Conservation (phyloP, 116 monocot species). For the Papilionanthe hybrid region DNA sequence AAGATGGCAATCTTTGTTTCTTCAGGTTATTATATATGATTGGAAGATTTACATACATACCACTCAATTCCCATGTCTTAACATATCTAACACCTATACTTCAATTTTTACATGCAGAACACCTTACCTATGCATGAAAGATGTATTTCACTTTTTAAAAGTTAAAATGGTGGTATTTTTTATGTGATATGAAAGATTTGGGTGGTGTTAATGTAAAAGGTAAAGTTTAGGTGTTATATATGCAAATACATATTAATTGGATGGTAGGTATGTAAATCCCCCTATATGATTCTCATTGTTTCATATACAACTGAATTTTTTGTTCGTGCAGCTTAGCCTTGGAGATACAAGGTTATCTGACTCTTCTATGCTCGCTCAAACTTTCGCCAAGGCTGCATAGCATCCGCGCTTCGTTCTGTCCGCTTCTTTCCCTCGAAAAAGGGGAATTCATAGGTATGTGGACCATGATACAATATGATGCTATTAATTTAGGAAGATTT, state of each 20-base stretch:
- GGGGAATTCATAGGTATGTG: slow-evolving; percentile 90
- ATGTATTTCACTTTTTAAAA: too few species aligned
- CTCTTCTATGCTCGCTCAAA: slow-evolving; percentile 82
- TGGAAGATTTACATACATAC: background rate
- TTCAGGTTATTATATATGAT: slow-evolving; percentile 55
- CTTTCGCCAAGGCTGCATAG: slow-evolving; percentile 70
- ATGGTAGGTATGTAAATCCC: background rate
- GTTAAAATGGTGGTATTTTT: too few species aligned
- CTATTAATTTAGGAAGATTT: background rate
- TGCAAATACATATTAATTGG: background rate
- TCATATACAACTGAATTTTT: slow-evolving; percentile 10
- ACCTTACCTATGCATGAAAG: too few species aligned
- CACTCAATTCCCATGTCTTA: too few species aligned
- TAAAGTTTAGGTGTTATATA: background rate
- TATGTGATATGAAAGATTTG: background rate
- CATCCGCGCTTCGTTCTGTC: slow-evolving; percentile 87
- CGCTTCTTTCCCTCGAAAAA: slow-evolving; percentile 94
- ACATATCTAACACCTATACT: too few species aligned
- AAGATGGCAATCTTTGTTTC: slow-evolving; percentile 86
- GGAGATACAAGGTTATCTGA: slow-evolving; percentile 82
- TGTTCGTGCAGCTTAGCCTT: slow-evolving; percentile 60
- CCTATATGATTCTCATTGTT: background rate
- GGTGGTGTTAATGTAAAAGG: background rate
- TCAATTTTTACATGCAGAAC: too few species aligned
- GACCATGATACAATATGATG: background rate